Base-by-base conservation (phyloP, 352 stramenopile genomes). In the Saprolegnia diclina region DNA sequence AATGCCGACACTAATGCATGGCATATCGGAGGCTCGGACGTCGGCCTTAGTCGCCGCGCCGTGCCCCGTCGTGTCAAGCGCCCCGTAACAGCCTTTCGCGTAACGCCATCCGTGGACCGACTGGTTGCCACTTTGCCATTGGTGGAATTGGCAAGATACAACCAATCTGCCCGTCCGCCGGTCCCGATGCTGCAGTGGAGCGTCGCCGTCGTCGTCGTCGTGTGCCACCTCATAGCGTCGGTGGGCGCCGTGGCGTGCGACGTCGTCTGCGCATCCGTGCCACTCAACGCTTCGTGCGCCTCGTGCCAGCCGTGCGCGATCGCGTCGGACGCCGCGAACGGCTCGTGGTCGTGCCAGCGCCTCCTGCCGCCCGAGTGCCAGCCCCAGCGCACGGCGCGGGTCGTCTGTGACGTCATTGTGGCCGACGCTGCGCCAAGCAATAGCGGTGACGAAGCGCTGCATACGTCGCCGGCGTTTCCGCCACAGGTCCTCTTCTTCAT, bases 401-500 rank as follows among this genome's bases (percentile, higher is more conserved):
- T 48, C 42, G 42, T 48, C 42, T 48, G 42, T 10, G 13, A 14
- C 18, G 13, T n/a, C 11, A 1, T n/a, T 14, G 42, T 48, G 42
- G 42, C 13, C 42, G 42, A 14, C 42, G 42, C 42, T 7, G 13
- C 42, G 29, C 29, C 29, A 35, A 35, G 29, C 29, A 5, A 5
- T 7, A n/a, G 11, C 13, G 7, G 13, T 48, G 42, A n/a, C 11
- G 42, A 48, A 10, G 3, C 18, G 2, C 3, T 4, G 42, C 18
- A 14, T 14, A 10, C 42, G n/a, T 16, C 52, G 35, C 52, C 52
- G 35, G 24, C 24, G n/a, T 19, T 59, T 16, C 52, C 52, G 16
- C 52, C 52, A 19, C 13, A 21, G 13, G 52, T n/a, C 1, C 52
- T 59, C 24, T 59, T 59, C 19, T 59, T 59, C 35, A 59, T 59